Conservation (phyloP, 2,329 filamentous ascomycete genomes). For the Phyllosticta citrichinensis region DNA sequence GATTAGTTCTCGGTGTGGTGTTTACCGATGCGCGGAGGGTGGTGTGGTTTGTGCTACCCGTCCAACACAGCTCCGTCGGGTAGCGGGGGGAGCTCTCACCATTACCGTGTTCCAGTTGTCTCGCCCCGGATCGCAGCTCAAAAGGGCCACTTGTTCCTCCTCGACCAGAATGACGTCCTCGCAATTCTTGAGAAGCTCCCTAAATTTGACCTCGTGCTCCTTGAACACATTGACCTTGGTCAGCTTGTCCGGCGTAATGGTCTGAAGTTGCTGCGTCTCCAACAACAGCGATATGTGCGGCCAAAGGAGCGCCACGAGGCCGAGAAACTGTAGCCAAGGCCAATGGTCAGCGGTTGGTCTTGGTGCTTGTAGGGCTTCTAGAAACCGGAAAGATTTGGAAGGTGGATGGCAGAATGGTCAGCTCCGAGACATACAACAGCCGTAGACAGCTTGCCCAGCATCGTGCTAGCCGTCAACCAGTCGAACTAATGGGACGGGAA, state of each 20-base stretch:
- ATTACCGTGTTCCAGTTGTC: conserved; percentile 39
- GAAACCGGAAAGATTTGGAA: background rate
- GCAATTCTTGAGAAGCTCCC: conserved; percentile 31
- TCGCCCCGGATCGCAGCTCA: conserved; percentile 34
- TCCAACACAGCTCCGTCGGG: background rate
- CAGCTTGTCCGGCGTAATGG: conserved; percentile 11
- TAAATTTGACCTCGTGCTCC: conserved; percentile 24
- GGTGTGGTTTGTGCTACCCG: background rate
- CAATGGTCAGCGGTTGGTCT: background rate
- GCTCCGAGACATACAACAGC: conserved; percentile 4
- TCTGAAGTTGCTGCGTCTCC: conserved; percentile 1
- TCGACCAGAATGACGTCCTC: conserved; percentile 34
- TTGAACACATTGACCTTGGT: conserved; percentile 18
- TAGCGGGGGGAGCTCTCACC: conserved; percentile 20
- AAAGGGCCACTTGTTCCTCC: conserved; percentile 26
- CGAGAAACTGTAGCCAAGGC: background rate
- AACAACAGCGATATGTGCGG: conserved; percentile 1
- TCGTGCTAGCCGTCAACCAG: background rate
- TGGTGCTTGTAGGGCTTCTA: background rate
- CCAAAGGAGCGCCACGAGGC: conserved; percentile 5
- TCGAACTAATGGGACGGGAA: background rate
- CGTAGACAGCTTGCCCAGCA: conserved; percentile 6
- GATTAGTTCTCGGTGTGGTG: background rate
- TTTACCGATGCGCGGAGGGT: background rate
- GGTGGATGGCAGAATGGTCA: too few species aligned